Base-by-base conservation (phyloP, 129 eudicot species). In the Scalesia atractyloides region DNA sequence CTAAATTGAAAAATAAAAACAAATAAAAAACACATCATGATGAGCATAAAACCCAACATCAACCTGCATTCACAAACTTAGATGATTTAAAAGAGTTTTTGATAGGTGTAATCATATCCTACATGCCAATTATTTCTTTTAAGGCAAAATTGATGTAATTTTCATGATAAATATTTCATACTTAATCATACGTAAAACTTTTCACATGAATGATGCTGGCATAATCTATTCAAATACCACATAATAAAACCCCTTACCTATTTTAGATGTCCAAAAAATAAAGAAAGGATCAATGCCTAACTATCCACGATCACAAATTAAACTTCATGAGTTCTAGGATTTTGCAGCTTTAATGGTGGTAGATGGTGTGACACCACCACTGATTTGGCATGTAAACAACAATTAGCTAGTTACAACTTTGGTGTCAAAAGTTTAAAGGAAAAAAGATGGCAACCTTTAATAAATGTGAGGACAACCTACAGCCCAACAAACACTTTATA, bases 311-410 rank as follows among this genome's bases (percentile, higher is more conserved):
- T 10, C 43, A 10, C 44, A 3, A 59, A 62, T 46, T 22, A 46
- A 49, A 48, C 68, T 66, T 24, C 19, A 47, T 9, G 12, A 20
- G 7, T 17, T 59, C 79, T 85, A 89, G 15, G 52, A 83, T 81
- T 86, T 84, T 34, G 86, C 85, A 44, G 71, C 80, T 71, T 77
- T 86, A 59, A 80, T 79, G 26, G 88, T 78, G 71, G 86, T 76
- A 51, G 83, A 79, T 46, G 96, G 91, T 52, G 97, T 83, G 68
- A 79, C 90, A 48, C 97, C 97, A 76, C 97, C 97, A 20, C 93
- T 86, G 36, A 93, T 92, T 30, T 58, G 94, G 97, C 86, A 91
- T 92, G 81, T 37, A 63, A 7, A 80, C 12, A 57, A 81, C 20
- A 24, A 7, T 12, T 71, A 63, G 54, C 41, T 51, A 10, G 52